Percentiles rank a stretch among this genome's conserved stretches.
Conservation (phyloP, 2,329 filamentous ascomycete genomes). For the Aspergillus sojae region DNA sequence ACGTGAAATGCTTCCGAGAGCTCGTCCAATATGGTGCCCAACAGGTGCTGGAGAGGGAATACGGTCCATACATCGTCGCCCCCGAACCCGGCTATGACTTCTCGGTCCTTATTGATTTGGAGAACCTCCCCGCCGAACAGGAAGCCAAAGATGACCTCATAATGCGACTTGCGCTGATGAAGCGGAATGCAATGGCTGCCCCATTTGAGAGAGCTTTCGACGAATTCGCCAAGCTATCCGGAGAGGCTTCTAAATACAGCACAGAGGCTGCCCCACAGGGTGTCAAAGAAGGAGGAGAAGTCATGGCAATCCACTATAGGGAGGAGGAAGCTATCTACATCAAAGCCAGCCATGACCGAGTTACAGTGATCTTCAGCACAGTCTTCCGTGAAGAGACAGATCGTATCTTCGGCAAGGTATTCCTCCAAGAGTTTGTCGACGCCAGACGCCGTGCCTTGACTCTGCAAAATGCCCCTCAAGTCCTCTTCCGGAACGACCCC, state of each 20-base stretch:
- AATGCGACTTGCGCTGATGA: conserved; percentile 83
- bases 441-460: conserved; percentile 76
- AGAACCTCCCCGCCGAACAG: conserved; percentile 79
- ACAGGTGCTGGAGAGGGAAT: conserved; percentile 89
- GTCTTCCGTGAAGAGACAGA: conserved; percentile 98
- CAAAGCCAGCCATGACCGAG: conserved; percentile 94
- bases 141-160: conserved; percentile 87
- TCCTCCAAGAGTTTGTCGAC: conserved; percentile 98
- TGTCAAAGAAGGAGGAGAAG: conserved; percentile 81
- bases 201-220: conserved; percentile 97
- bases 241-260: conserved; percentile 89
- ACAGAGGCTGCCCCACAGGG: conserved; percentile 93
- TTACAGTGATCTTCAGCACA: conserved; percentile 98
- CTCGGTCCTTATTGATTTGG: conserved; percentile 85
- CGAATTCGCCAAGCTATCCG: conserved; percentile 82
- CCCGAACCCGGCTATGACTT: conserved; percentile 95
- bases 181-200: conserved; percentile 98
- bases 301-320: conserved; percentile 96
- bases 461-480: conserved; percentile 97
- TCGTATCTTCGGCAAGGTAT: conserved; percentile 95
- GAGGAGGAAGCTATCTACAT: conserved; percentile 99
- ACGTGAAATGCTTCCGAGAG: conserved; percentile 93
- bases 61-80: conserved; percentile 83
- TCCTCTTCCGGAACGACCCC: conserved; percentile 92
- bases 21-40: conserved; percentile 91